A percentile compares a stretch with the other conserved stretches of the same genome.
phyloP scores from a whole-genome alignment of 306 rosid genomes.

The Citrullus amarus region DNA sequence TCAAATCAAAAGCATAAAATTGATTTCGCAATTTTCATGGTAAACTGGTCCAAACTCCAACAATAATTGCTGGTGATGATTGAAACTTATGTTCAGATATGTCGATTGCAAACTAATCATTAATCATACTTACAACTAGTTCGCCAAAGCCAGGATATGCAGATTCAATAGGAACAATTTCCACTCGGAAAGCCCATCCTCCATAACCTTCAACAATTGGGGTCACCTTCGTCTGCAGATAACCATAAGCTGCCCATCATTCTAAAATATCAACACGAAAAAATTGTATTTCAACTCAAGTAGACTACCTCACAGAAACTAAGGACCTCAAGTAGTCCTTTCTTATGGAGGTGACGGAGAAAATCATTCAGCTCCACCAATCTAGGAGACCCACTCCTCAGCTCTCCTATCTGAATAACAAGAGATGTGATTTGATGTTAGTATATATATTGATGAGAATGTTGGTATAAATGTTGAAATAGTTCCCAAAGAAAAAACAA shows the following conservation, averaged over 20 bases:
- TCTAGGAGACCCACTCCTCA: conserved; percentile 83
- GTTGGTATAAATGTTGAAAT: neutral
- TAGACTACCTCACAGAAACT: conserved; percentile 89
- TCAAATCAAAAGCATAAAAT: neutral
- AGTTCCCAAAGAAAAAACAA: neutral
- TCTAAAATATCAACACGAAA: conserved; percentile 11
- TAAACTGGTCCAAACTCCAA: neutral
- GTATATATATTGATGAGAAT: neutral
- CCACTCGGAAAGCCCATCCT: conserved; percentile 96
- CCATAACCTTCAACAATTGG: conserved; percentile 98
- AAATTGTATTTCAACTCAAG: neutral
- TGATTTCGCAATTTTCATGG: neutral
- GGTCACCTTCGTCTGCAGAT: conserved; percentile 89
- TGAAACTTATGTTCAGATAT: neutral
- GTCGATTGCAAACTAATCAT: neutral
- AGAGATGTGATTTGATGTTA: conserved; percentile 11
- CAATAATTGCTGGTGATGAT: neutral
- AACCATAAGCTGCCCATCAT: conserved; percentile 16
- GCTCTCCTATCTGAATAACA: conserved; percentile 76
- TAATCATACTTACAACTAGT: conserved; percentile 66
- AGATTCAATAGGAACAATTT: conserved; percentile 93
- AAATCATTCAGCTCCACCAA: conserved; percentile 78
- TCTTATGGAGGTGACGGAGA: conserved; percentile 73
- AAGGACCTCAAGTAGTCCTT: conserved; percentile 68
- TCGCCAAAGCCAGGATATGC: conserved; percentile 98